Base-by-base conservation (phyloP, 2,329 filamentous ascomycete genomes). In the Neopestalotiopsis clavispora region DNA sequence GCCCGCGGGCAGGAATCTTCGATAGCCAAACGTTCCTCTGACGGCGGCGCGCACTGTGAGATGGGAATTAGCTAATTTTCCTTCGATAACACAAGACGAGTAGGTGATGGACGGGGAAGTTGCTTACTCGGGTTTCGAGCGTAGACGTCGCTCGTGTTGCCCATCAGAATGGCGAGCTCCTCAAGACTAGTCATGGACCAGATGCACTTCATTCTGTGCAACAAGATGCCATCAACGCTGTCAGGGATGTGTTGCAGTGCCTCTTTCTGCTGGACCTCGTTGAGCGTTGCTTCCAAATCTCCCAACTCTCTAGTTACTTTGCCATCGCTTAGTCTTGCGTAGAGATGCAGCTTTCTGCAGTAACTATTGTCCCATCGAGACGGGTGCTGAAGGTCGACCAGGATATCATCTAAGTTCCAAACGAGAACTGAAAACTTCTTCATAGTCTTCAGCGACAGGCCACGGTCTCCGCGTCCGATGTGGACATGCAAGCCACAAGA, bases 351-450 rank as follows among this genome's bases (percentile, higher is more conserved):
- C 3, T 20, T 17, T 7, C 34, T 59, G 56, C 74, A 73, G 60
- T 69, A 58, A 0, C 10, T 9, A 30, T 68, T 74, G 0, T 65
- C n/a, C 1, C 32, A 52, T 12, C 74, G 75, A 10, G 67, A 70
- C 12, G 76, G 76, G 57, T 77, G 75, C 6, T 77, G 75, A 1
- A 77, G 59, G 12, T 58, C 34, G 23, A 76, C 14, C 20, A 77
- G 23, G 5, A 61, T 56, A 3, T 63, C 56, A 23, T 77, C 76
- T 1, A 70, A 69, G 1, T 76, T 57, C 65, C 71, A 75, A 28
- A 74, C 70, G 3, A 77, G 40, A 0, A 71, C 70, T 2, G 65
- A 60, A 13, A 74, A 71, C 62, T 74, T 76, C 71, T 76, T 76
- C 49, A 77, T 40, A 0, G 72, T 75, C 10, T 71, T 23, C 2